phyloP scores from a whole-genome alignment of 169 alveolate genomes.

The Cytauxzoon felis region DNA sequence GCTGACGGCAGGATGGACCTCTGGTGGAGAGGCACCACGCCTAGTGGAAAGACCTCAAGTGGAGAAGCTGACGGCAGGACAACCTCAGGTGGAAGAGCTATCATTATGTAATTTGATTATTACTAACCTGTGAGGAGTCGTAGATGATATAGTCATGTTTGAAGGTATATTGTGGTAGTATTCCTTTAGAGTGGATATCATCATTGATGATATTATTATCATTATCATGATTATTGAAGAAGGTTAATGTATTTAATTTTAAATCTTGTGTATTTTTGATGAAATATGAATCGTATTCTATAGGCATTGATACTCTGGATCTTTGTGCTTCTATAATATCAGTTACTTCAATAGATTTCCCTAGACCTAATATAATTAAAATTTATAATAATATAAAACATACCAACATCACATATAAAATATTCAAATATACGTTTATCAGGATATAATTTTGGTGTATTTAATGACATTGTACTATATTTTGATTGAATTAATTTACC shows the following conservation, averaged over 20 bases:
- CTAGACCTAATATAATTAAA: slow-evolving; percentile 28
- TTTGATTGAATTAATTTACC: slow-evolving; percentile 37
- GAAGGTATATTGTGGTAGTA: slow-evolving; percentile 83
- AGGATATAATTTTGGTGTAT: slow-evolving; percentile 64
- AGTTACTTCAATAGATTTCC: slow-evolving; percentile 58
- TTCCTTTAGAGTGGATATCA: slow-evolving; percentile 74
- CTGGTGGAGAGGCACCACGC: too few species aligned
- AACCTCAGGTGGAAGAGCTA: too few species aligned
- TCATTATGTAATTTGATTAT: neutral
- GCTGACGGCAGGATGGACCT: too few species aligned
- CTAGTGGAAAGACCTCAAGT: too few species aligned
- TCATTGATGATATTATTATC: slow-evolving; percentile 41
- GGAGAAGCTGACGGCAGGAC: too few species aligned
- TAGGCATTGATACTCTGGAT: slow-evolving; percentile 59
- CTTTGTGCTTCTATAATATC: slow-evolving; percentile 59
- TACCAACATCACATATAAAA: slow-evolving; percentile 85
- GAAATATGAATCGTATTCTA: slow-evolving; percentile 79
- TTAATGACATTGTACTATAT: slow-evolving; percentile 29
- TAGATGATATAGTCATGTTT: slow-evolving; percentile 80
- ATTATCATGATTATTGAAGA: slow-evolving; percentile 2
- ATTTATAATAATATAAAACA: neutral
- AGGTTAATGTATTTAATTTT: slow-evolving; percentile 69
- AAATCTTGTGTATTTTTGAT: slow-evolving; percentile 68
- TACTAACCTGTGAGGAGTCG: slow-evolving; percentile 79
- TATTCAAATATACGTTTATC: slow-evolving; percentile 80